Conservation (phyloP, 2,329 filamentous ascomycete genomes). For the Colletotrichum acutatum region DNA sequence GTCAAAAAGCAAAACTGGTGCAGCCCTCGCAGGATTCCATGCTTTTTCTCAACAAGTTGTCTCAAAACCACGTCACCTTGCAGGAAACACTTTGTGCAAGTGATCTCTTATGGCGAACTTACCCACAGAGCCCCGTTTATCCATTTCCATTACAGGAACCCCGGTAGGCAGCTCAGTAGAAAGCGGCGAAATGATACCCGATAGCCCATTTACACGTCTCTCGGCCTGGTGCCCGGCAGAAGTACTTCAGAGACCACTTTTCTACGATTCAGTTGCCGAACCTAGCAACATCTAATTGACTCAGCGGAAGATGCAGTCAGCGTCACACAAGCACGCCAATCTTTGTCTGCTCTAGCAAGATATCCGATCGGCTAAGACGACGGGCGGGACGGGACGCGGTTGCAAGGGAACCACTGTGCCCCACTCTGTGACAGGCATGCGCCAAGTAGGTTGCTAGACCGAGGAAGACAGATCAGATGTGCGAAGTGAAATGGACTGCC, state of each 20-base stretch:
- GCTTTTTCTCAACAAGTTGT: not conserved
- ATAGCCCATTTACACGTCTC: not conserved
- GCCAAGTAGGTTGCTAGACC: not conserved
- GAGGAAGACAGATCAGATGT: not conserved
- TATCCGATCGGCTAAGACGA: not conserved
- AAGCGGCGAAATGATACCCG: not conserved
- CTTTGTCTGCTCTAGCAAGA: not conserved
- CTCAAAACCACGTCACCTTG: not conserved
- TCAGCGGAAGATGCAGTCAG: not conserved
- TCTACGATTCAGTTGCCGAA: not conserved
- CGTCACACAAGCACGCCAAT: not conserved
- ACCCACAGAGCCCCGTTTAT: not conserved
- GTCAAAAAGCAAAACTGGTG: not conserved
- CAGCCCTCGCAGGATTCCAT: not conserved
- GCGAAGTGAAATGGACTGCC: not conserved
- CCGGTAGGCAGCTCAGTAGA: not conserved
- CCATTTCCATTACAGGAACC: not conserved
- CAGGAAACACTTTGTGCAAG: not conserved
- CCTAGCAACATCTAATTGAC: not conserved
- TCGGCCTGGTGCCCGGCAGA: not conserved
- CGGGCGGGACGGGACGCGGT: not conserved
- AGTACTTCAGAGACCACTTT: not conserved
- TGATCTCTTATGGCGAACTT: not conserved
- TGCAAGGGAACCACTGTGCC: not conserved
- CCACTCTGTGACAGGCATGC: not conserved